phyloP scores from a whole-genome alignment of 345 rosid species.

The Hibiscus trionum region DNA sequence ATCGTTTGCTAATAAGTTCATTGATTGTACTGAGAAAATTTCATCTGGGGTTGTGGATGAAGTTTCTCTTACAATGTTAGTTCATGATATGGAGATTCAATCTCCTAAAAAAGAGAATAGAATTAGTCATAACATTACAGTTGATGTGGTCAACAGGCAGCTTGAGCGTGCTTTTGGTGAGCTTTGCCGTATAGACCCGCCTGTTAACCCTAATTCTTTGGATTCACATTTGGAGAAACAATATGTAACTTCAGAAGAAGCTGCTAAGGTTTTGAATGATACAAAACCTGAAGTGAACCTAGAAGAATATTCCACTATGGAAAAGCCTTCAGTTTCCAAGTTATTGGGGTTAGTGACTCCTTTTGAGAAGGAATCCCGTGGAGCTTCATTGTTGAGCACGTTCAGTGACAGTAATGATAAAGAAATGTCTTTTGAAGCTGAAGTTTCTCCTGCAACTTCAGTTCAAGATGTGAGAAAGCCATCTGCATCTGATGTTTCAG shows the following conservation, averaged over 20 bases:
- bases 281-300: slow-evolving; percentile 9
- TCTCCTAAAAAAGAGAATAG: neutral
- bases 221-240: slow-evolving; percentile 14
- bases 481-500: neutral
- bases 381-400: slow-evolving; percentile 5
- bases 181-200: slow-evolving; percentile 8
- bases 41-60: slow-evolving; percentile 6
- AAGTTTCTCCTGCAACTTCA: slow-evolving; percentile 17
- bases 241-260: slow-evolving; percentile 7
- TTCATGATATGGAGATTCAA: slow-evolving; percentile 12
- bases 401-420: slow-evolving; percentile 5
- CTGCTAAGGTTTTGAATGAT: slow-evolving; percentile 11
- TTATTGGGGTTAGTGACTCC: slow-evolving; percentile 13
- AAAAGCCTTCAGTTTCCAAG: slow-evolving; percentile 15
- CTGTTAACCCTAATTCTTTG: neutral
- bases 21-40: slow-evolving; percentile 1
- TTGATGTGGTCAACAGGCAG: slow-evolving; percentile 5
- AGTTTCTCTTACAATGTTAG: slow-evolving; percentile 14
- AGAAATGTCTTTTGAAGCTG: slow-evolving; percentile 3
- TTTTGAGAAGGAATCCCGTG: slow-evolving; percentile 14
- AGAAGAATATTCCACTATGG: slow-evolving; percentile 24
- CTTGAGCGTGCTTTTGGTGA: slow-evolving; percentile 3
- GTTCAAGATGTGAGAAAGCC: slow-evolving; percentile 7
- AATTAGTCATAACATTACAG: neutral
- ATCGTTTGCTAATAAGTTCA: slow-evolving; percentile 3